A percentile compares a stretch with the other conserved stretches of the same genome.
Conservation (phyloP, 1,284 basidiomycete genomes). For the Cryptococcus floricola region DNA sequence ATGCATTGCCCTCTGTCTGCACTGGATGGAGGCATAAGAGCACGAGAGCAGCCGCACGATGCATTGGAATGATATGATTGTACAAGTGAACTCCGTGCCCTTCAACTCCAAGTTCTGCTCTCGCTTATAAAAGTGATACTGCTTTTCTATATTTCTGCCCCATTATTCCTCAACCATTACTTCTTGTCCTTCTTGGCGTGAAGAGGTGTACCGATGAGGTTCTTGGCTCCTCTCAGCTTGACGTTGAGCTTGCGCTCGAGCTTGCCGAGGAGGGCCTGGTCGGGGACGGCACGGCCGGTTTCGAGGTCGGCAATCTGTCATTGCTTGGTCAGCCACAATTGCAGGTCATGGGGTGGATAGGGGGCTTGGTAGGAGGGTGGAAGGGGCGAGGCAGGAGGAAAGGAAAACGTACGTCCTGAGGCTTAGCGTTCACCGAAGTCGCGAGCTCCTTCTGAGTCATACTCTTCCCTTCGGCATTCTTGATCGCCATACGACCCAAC, state of each 20-base stretch:
- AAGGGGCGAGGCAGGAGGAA: not conserved
- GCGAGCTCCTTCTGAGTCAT: conserved; percentile 89
- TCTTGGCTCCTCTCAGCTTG: conserved; percentile 75
- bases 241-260: conserved; percentile 85
- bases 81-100: not conserved
- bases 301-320: conserved; percentile 67
- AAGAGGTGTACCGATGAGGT: conserved; percentile 46
- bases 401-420: conserved; percentile 41
- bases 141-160: not conserved
- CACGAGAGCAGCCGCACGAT: not conserved
- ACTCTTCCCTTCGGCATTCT: conserved; percentile 49
- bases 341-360: not conserved
- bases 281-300: conserved; percentile 81
- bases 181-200: conserved; percentile 41
- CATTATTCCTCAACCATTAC: not conserved
- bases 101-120: not conserved
- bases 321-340: not conserved
- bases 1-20: not conserved
- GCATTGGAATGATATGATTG: not conserved
- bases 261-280: conserved; percentile 83
- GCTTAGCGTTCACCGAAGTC: conserved; percentile 54
- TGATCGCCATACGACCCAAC: conserved; percentile 64
- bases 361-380: not conserved
- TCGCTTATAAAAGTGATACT: not conserved
- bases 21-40: not conserved